phyloP scores from a whole-genome alignment of 1,284 basidiomycete genomes.

The Naganishia sp. region DNA sequence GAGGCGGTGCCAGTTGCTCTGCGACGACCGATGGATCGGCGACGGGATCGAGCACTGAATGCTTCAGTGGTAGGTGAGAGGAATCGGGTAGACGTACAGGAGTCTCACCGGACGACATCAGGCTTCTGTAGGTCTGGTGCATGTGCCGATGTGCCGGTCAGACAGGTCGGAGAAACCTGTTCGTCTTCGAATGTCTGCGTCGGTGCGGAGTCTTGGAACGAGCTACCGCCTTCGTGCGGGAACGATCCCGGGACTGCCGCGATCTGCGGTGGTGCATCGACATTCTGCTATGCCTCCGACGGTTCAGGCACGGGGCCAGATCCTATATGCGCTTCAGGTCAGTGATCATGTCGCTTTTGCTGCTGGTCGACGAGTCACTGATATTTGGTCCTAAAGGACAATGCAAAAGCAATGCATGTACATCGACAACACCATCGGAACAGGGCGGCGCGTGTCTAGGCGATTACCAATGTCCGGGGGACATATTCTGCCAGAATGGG shows the following conservation, averaged over 20 bases:
- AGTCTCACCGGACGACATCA: too few species aligned
- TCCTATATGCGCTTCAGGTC: slow-evolving; percentile 10
- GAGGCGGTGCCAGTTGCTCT: neutral
- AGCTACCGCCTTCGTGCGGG: neutral
- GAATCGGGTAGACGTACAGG: too few species aligned
- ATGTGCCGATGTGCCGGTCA: neutral
- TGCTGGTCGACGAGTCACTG: neutral
- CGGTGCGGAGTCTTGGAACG: neutral
- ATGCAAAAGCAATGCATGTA: neutral
- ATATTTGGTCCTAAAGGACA: neutral
- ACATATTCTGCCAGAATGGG: too few species aligned
- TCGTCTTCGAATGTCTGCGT: neutral
- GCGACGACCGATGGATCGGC: neutral
- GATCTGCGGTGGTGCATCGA: slow-evolving; percentile 4
- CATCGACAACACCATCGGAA: too few species aligned
- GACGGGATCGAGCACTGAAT: neutral
- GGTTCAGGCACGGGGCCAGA: neutral
- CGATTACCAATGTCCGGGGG: too few species aligned
- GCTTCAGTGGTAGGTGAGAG: too few species aligned
- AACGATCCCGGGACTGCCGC: neutral
- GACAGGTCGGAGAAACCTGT: slow-evolving; percentile 1
- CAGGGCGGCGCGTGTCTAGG: neutral
- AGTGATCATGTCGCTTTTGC: neutral
- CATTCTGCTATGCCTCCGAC: slow-evolving; percentile 2
- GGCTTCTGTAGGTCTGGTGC: neutral